Conservation (phyloP, 2,329 filamentous ascomycete species). For the Orbilia brochopaga region DNA sequence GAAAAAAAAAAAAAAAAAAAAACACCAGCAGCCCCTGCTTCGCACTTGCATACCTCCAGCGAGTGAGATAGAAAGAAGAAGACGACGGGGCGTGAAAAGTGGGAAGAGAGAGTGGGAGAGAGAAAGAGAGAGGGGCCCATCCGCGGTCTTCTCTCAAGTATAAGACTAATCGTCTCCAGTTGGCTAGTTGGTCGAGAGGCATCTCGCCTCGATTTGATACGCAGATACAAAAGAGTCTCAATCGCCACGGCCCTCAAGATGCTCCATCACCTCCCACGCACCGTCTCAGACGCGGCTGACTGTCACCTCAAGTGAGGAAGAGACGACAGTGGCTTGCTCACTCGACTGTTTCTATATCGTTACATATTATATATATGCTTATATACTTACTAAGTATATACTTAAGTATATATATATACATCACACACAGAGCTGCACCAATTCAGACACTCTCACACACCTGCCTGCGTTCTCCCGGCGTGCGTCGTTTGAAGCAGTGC, state of each 20-base stretch:
- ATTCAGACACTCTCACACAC: no score
- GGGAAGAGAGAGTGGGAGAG: no score
- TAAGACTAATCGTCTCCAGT: background rate
- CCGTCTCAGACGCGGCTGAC: slow-evolving; percentile 46
- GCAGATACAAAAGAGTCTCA: slow-evolving; percentile 9
- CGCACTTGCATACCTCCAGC: no score
- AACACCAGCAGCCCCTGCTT: no score
- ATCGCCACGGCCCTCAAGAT: slow-evolving; percentile 32
- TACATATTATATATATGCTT: background rate
- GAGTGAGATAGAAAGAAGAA: no score
- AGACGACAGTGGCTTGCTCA: slow-evolving; percentile 8
- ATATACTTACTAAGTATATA: no score
- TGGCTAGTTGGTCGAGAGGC: background rate
- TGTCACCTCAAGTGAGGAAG: slow-evolving; percentile 48
- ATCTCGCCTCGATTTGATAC: background rate
- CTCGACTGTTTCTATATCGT: background rate
- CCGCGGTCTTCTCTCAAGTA: background rate
- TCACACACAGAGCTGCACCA: background rate
- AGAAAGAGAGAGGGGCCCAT: no score
- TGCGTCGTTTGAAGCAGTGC: no score
- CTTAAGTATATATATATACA: slow-evolving; percentile 3
- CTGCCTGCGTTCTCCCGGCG: no score
- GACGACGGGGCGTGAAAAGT: no score
- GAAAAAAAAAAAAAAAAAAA: no score
- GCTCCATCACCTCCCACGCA: slow-evolving; percentile 29